Base-by-base conservation (phyloP, 2,329 filamentous ascomycete genomes). In the Hypoxylon sp. region DNA sequence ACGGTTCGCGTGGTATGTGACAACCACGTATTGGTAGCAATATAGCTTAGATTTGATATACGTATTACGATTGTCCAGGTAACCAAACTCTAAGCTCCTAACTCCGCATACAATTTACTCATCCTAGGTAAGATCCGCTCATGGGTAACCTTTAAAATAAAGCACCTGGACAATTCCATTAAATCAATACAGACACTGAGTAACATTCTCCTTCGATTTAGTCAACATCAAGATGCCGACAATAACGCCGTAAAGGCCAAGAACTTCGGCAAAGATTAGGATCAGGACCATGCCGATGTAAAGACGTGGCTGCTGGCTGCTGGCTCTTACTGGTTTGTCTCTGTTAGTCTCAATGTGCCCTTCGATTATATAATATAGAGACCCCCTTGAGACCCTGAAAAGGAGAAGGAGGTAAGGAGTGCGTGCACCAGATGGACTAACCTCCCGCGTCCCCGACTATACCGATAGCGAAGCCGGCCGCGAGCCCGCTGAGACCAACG, bases 201-300 rank as follows among this genome's bases (percentile, higher is more conserved):
- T 83, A 3, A 81, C 80, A 19, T 78, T 78, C 24, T 78, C 51
- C 35, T 73, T 80, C 29, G 82, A 82, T 65, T 77, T 81, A 4
- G 84, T 84, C 65, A 85, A 74, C 83, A 86, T 83, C 54, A 86
- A 73, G 59, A 86, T 84, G 17, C 81, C 80, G 22, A 86, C 81
- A 51, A 86, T 83, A 35, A 84, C 80, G 29, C 66, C 66, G 57
- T 71, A 85, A 3, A 84, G 76, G 6, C 81, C 81, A 44, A 84
- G 70, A 14, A 84, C 83, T 66, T 84, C 82, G 50, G 83, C 79
- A 60, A 84, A 84, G 75, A 84, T 84, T 66, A 84, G 78, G 58
- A 84, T 84, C 37, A 84, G 77, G 22, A 84, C 81, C 81, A 84
- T 83, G 69, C 81, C 82, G 59, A 82, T 77, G 52, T 84, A 84